phyloP scores from a whole-genome alignment of 2,329 filamentous ascomycete genomes.

The Neurospora crassa region DNA sequence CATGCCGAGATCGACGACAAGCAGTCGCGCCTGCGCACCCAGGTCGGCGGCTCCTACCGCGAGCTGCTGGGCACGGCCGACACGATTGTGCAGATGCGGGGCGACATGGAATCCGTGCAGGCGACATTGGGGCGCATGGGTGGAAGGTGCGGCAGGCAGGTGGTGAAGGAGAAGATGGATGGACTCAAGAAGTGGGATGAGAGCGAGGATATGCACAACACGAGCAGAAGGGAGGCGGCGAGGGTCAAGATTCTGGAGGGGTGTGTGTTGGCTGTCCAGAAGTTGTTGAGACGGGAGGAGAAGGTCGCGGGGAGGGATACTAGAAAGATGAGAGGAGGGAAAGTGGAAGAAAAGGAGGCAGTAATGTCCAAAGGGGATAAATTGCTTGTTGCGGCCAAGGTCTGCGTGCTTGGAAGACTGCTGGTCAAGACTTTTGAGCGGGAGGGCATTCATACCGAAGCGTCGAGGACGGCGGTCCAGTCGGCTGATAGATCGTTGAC shows the following conservation, averaged over 20 bases:
- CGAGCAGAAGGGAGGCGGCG: conserved; percentile 22
- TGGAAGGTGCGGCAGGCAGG: conserved; percentile 62
- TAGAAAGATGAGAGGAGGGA: conserved; percentile 17
- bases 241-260: conserved; percentile 41
- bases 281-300: conserved; percentile 35
- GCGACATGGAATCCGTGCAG: conserved; percentile 67
- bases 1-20: conserved; percentile 54
- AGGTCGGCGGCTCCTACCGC: conserved; percentile 65
- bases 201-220: conserved; percentile 10
- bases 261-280: conserved; percentile 39
- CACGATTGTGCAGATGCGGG: conserved; percentile 83
- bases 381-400: conserved; percentile 54
- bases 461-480: conserved; percentile 36
- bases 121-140: conserved; percentile 62
- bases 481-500: conserved; percentile 42
- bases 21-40: conserved; percentile 49
- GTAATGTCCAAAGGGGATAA: conserved; percentile 29
- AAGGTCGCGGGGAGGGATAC: conserved; percentile 11
- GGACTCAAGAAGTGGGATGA: conserved; percentile 38
- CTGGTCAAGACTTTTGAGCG: conserved; percentile 60
- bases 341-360: conserved; percentile 4
- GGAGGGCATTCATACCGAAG: conserved; percentile 40
- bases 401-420: conserved; percentile 66
- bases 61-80: conserved; percentile 87
- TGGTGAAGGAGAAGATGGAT: conserved; percentile 55